A percentile compares a stretch with the other conserved stretches of the same genome.
These are phyloP conservation scores for Amanita molliuscula DNA, from an alignment of 768 basidiomycete genomes.

Conservation along the genomic window DNA sequence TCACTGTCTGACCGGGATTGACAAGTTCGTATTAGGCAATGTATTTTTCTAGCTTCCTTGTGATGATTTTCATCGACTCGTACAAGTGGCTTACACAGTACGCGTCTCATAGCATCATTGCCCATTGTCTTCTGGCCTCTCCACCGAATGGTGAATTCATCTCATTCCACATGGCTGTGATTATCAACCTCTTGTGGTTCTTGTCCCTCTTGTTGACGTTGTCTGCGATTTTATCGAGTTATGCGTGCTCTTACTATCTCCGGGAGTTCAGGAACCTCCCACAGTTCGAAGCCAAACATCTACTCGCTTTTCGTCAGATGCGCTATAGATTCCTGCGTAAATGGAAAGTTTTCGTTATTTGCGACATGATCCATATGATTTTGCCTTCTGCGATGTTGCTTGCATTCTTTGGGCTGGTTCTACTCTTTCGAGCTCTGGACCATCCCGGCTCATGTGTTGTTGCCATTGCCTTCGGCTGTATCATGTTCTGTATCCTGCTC, in stretches of 20 bases:
- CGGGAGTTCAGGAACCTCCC: background rate
- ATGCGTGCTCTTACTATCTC: background rate
- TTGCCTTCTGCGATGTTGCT: background rate
- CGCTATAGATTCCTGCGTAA: background rate
- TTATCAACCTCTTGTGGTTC: background rate
- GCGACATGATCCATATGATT: background rate
- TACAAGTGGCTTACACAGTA: background rate
- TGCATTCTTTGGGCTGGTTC: background rate
- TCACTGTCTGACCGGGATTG: background rate
- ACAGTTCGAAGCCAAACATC: slow-evolving; percentile 2
- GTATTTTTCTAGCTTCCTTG: background rate
- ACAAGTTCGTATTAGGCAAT: background rate
- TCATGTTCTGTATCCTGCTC: background rate
- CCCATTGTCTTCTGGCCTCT: background rate
- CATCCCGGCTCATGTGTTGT: background rate
- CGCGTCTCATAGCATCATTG: background rate
- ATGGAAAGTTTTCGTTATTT: background rate
- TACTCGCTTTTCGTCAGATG: slow-evolving; percentile 7
- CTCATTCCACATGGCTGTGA: background rate
- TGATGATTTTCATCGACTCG: background rate
- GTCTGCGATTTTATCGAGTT: background rate
- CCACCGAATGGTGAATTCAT: background rate
- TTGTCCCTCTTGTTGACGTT: background rate
- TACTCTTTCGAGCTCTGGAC: background rate
- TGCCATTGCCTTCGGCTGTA: background rate